phyloP scores from a whole-genome alignment of 129 eudicot genomes.

The Escallonia herrerae region DNA sequence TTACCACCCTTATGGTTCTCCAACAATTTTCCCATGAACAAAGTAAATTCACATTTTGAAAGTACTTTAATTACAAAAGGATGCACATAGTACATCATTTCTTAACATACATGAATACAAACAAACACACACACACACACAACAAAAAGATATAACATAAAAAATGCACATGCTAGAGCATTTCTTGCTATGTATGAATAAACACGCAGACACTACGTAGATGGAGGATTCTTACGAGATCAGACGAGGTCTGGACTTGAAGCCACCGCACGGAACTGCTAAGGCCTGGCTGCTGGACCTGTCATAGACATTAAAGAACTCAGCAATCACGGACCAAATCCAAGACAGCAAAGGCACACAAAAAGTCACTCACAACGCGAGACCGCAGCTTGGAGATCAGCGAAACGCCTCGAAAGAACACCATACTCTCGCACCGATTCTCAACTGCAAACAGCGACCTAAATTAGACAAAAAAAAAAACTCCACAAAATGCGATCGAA shows the following conservation, averaged over 20 bases:
- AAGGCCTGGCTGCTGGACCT: conserved; percentile 74
- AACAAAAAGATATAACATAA: background rate
- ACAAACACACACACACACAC: background rate
- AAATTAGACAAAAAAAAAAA: too few species aligned
- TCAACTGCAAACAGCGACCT: conserved; percentile 9
- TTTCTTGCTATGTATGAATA: conserved; percentile 1
- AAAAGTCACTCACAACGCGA: conserved; percentile 50
- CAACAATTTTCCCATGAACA: background rate
- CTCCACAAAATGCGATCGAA: too few species aligned
- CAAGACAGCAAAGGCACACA: background rate
- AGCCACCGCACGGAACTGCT: conserved; percentile 73
- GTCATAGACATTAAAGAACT: conserved; percentile 3
- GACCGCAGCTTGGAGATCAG: conserved; percentile 70
- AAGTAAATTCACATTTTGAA: background rate
- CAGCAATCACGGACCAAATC: background rate
- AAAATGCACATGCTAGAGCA: background rate
- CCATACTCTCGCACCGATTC: conserved; percentile 37
- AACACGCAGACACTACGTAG: background rate
- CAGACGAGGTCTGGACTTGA: conserved; percentile 70
- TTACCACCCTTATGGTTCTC: too few species aligned
- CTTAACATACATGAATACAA: too few species aligned
- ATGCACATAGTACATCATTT: too few species aligned
- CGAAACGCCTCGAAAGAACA: conserved; percentile 56
- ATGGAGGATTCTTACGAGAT: conserved; percentile 44
- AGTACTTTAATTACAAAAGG: too few species aligned